Evolutionary conservation across 2,329 filamentous ascomycete genomes (phyloP).

Genomic region (Arachnopeziza araneosa): DNA sequence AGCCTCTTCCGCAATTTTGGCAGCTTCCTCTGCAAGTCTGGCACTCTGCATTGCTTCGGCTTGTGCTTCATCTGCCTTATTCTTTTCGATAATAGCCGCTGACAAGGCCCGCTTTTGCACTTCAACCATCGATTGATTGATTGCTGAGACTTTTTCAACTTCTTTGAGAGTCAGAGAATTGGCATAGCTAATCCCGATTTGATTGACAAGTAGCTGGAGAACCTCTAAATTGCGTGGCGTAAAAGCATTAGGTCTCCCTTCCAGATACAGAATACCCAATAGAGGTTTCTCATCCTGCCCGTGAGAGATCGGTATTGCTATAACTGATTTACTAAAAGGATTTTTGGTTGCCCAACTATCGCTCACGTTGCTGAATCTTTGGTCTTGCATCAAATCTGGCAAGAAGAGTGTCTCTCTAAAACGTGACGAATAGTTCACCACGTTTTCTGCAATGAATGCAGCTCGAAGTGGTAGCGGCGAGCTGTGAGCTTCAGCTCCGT

Average conservation of each 20-base stretch:
- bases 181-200: slow-evolving; percentile 66
- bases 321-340: slow-evolving; percentile 65
- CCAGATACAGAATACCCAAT: slow-evolving; percentile 68
- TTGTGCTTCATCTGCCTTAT: slow-evolving; percentile 70
- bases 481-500: slow-evolving; percentile 59
- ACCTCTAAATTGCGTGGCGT: slow-evolving; percentile 66
- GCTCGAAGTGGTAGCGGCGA: slow-evolving; percentile 59
- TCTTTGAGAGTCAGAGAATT: slow-evolving; percentile 63
- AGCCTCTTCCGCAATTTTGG: slow-evolving; percentile 53
- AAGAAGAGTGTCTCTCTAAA: slow-evolving; percentile 72
- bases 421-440: slow-evolving; percentile 68
- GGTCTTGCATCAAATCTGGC: slow-evolving; percentile 66
- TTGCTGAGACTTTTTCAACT: slow-evolving; percentile 69
- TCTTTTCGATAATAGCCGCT: slow-evolving; percentile 66
- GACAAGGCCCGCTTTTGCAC: slow-evolving; percentile 68
- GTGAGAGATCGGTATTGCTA: slow-evolving; percentile 62
- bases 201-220: slow-evolving; percentile 67
- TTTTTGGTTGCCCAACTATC: slow-evolving; percentile 63
- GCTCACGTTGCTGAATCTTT: slow-evolving; percentile 69
- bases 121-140: slow-evolving; percentile 71
- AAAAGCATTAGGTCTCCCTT: slow-evolving; percentile 69
- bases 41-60: slow-evolving; percentile 48
- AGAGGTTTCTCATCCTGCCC: slow-evolving; percentile 62
- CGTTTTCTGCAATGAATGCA: slow-evolving; percentile 67
- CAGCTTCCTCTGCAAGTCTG: neutral